These are phyloP conservation scores for Phytophthora brassicae DNA, from an alignment of 352 stramenopile genomes.

Conservation along the genomic window DNA sequence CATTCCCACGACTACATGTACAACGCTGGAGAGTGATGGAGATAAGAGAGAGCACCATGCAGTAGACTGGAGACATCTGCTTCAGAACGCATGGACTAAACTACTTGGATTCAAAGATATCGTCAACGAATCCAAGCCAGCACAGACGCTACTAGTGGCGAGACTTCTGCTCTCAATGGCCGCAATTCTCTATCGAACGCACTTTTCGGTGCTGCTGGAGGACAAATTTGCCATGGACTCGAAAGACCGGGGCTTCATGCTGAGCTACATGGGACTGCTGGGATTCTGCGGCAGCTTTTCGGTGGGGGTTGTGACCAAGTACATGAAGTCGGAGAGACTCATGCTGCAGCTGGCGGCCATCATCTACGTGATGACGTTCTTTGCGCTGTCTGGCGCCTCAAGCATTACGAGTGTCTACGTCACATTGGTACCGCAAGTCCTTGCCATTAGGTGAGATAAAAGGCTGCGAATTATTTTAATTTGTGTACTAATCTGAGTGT, in stretches of 20 bases:
- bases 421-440: conserved; percentile 64
- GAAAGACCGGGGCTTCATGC: conserved; percentile 60
- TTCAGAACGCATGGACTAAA: conserved; percentile 54
- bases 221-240: conserved; percentile 79
- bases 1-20: not conserved
- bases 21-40: not conserved
- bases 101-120: conserved; percentile 65
- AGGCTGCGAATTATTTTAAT: not conserved
- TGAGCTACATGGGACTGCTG: conserved; percentile 83
- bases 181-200: conserved; percentile 75
- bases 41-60: conserved; percentile 5
- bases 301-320: conserved; percentile 52
- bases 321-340: conserved; percentile 55
- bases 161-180: conserved; percentile 75
- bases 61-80: conserved; percentile 37
- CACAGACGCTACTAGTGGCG: conserved; percentile 68
- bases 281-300: conserved; percentile 64
- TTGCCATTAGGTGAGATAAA: conserved; percentile 55
- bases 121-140: conserved; percentile 59
- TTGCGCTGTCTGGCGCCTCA: conserved; percentile 57
- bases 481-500: not conserved
- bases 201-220: conserved; percentile 78
- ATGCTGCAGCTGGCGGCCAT: conserved; percentile 65
- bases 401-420: conserved; percentile 55
- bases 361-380: conserved; percentile 72